Evolutionary conservation across 202 grass and related monocot genomes (phyloP), one percentile per base, ranked within the genome.

Genomic region (Zizania palustris): DNA sequence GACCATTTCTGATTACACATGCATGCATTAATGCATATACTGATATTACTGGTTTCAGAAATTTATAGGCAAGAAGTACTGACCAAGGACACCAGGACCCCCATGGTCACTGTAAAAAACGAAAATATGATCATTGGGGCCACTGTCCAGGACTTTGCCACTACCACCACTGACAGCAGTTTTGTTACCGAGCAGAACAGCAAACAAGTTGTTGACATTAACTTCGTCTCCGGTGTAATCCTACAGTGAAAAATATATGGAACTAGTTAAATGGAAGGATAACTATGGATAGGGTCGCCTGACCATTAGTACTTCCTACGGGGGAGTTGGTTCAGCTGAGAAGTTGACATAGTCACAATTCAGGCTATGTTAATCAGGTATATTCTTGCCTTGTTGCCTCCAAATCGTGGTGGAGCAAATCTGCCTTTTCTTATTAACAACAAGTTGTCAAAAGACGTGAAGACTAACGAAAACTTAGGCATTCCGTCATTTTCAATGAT

Each of bases 41-140:
- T 49, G 74, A 64, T 84, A 38, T 19, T 42, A 65, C 15, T 49
- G 42, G 21, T 64, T 81, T 19, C 44, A 81, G 59, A 35, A 36
- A 40, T n/a, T 61, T 63, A 74, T 7, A 34, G 34, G 21, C 42
- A 50, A 15, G 41, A 87, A 72, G 56, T 73, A 88, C 95, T 68
- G 63, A 98, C 95, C 95, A 75, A 98, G 89, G 58, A 98, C 87
- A 36, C 95, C 91, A 16, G 95, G 91, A 46, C 95, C 95, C 11
- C 95, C 95, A 65, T 98, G 95, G 71, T 98, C 95, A 69, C 91
- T 92, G 80, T 90, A 98, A 65, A 87, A 98, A 62, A 98, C 80
- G 69, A 98, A 98, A 77, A 98, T 98, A 77, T 90, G 95, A 84
- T 98, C 95, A 73, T 94, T 83, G 37, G 91, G 95, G 44, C 89